phyloP scores from a whole-genome alignment of 2,329 filamentous ascomycete genomes.

The Orbilia ellipsospora region DNA sequence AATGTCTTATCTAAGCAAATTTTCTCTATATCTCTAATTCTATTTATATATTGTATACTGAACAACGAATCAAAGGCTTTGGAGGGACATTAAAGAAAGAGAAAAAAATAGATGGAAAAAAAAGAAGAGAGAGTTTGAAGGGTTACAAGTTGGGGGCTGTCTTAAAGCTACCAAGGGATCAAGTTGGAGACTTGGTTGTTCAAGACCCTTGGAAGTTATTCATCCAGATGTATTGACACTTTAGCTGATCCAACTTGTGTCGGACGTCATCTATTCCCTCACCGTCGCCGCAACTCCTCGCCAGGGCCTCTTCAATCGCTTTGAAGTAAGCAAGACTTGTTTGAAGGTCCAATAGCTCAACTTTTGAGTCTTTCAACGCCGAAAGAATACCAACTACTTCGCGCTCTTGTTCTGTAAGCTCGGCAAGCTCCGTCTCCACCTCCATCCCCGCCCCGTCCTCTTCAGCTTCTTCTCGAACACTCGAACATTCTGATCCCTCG shows the following conservation, averaged over 20 bases:
- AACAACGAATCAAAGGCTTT: too few species aligned
- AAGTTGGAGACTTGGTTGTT: too few species aligned
- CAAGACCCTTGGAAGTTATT: not conserved
- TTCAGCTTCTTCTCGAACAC: not conserved
- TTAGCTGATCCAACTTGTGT: constrained; percentile 19
- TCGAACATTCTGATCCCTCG: not conserved
- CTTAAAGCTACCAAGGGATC: too few species aligned
- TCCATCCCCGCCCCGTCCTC: not conserved
- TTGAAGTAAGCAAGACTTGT: constrained; percentile 16
- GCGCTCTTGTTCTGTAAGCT: constrained; percentile 12
- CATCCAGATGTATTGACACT: constrained; percentile 19
- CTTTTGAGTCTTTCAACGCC: constrained; percentile 5
- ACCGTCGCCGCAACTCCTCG: not conserved
- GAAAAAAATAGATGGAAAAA: not conserved
- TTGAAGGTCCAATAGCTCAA: not conserved
- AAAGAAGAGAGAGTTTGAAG: not conserved
- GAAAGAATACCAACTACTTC: constrained; percentile 22
- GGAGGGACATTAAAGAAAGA: not conserved
- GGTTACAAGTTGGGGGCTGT: not conserved
- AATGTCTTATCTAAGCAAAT: too few species aligned
- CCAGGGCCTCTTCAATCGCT: not conserved
- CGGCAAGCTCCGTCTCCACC: not conserved
- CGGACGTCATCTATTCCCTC: not conserved
- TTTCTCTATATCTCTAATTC: too few species aligned
- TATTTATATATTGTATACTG: too few species aligned